Base-by-base conservation (phyloP, 2,329 filamentous ascomycete genomes). In the Endoconidiophora polonica region DNA sequence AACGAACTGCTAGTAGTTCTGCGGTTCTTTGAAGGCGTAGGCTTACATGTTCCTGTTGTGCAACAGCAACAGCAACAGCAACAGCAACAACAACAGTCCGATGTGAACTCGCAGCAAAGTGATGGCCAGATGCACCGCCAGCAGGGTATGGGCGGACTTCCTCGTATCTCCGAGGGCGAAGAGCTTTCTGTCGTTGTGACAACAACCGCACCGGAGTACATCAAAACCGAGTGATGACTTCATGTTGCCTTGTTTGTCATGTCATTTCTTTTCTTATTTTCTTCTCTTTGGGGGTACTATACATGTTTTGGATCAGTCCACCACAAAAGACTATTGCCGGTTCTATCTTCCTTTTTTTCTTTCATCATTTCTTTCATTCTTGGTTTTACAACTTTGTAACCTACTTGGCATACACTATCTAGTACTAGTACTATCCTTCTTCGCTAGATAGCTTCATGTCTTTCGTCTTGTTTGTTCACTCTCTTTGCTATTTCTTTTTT, bases 11-110 rank as follows among this genome's bases (percentile, higher is more conserved):
- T 56, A 29, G 45, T 47, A 4, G 55, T 55, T n/a, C 39, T 53
- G 14, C 44, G 54, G 2, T 56, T 56, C 42, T 56, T 56, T 29
- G 52, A 54, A n/a, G 44, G 22, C 12, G 46, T 49, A 4, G 55
- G 55, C 26, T 10, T 33, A 10, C 7, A 33, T 10, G 26, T 33
- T 6, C 26, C 26, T 10, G 26, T 33, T 10, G 7, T 33, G 26
- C 26, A 33, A 10, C 16, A 44, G 44, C 16, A 36, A 49, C 23
- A 48, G 26, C 26, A 29, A 2, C 26, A 29, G 3, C 26, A 29
- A 18, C 16, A n/a, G n/a, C n/a, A 18, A 18, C 16, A 18, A 9
- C 26, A 29, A 10, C 26, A 33, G 26, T 10, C 26, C 3, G 26
- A 33, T 33, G 26, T 33, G 26, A 33, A 33, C 26, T 33, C 26